Conservation (phyloP, 305 asterid genomes). For the Fraxinus baroniana region DNA sequence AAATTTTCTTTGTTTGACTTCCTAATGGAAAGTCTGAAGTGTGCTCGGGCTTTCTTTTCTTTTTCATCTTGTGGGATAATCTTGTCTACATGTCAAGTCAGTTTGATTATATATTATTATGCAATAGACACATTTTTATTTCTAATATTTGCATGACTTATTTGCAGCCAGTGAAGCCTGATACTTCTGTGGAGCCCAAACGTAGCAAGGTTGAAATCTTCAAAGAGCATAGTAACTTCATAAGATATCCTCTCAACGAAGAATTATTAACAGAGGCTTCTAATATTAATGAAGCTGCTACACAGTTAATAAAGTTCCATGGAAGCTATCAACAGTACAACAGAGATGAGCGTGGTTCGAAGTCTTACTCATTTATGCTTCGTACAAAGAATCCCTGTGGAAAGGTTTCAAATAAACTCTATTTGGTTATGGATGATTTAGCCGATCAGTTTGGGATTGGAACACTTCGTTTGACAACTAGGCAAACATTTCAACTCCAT, state of each 20-base stretch:
- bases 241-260: slow-evolving; percentile 90
- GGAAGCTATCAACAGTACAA: slow-evolving; percentile 93
- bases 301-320: slow-evolving; percentile 92
- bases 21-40: background rate
- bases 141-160: slow-evolving; percentile 6
- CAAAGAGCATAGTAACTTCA: slow-evolving; percentile 87
- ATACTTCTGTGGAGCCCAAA: slow-evolving; percentile 57
- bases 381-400: slow-evolving; percentile 97
- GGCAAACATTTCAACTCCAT: slow-evolving; percentile 96
- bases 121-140: background rate
- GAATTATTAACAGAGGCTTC: slow-evolving; percentile 78
- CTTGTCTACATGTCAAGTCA: background rate
- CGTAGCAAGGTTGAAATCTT: slow-evolving; percentile 88
- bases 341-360: slow-evolving; percentile 86
- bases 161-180: slow-evolving; percentile 77
- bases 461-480: slow-evolving; percentile 89
- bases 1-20: background rate
- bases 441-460: slow-evolving; percentile 93
- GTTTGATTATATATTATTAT: background rate
- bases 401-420: slow-evolving; percentile 85
- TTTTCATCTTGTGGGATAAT: slow-evolving; percentile 7
- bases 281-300: slow-evolving; percentile 83
- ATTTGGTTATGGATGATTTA: slow-evolving; percentile 88
- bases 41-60: background rate
- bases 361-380: slow-evolving; percentile 90